Percentiles rank a stretch among this genome's conserved stretches.
Evolutionary conservation across 768 basidiomycete species (phyloP).

Genomic region (Tylopilus felleus): DNA sequence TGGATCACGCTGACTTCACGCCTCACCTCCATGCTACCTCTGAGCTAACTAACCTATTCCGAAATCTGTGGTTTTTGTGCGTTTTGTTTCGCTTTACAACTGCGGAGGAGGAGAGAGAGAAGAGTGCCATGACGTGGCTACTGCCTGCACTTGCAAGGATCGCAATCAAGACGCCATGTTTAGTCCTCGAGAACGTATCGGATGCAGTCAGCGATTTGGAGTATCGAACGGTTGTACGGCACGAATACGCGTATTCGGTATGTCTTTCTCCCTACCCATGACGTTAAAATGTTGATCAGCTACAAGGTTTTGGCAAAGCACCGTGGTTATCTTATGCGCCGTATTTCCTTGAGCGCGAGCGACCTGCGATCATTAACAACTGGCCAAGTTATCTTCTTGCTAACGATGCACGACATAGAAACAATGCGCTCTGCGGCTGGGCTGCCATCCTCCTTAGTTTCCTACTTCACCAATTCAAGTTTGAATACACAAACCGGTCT

Average conservation of each 20-base stretch:
- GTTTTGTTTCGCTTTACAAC: slow-evolving; percentile 77
- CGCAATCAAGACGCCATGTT: slow-evolving; percentile 79
- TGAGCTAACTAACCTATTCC: slow-evolving; percentile 72
- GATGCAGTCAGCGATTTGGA: slow-evolving; percentile 88
- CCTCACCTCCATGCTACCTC: slow-evolving; percentile 53
- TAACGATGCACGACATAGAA: slow-evolving; percentile 87
- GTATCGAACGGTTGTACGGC: slow-evolving; percentile 86
- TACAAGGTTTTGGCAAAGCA: slow-evolving; percentile 68
- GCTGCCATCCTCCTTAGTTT: slow-evolving; percentile 73
- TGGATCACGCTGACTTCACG: slow-evolving; percentile 66
- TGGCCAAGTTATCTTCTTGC: slow-evolving; percentile 81
- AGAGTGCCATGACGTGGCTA: slow-evolving; percentile 74
- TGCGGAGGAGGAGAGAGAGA: slow-evolving; percentile 43
- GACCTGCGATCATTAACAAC: slow-evolving; percentile 74
- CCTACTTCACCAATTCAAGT: slow-evolving; percentile 85
- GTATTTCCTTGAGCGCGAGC: slow-evolving; percentile 59
- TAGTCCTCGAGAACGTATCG: slow-evolving; percentile 77
- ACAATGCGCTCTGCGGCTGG: slow-evolving; percentile 79
- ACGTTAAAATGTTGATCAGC: slow-evolving; percentile 1
- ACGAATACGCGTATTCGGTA: slow-evolving; percentile 78
- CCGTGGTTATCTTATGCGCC: slow-evolving; percentile 56
- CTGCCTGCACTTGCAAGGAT: slow-evolving; percentile 73
- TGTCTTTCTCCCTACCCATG: slow-evolving; percentile 18
- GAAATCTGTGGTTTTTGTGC: slow-evolving; percentile 93
- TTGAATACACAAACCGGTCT: slow-evolving; percentile 70